Conservation (phyloP, 2,329 filamentous ascomycete genomes). For the Cordyceps pruinosa region DNA sequence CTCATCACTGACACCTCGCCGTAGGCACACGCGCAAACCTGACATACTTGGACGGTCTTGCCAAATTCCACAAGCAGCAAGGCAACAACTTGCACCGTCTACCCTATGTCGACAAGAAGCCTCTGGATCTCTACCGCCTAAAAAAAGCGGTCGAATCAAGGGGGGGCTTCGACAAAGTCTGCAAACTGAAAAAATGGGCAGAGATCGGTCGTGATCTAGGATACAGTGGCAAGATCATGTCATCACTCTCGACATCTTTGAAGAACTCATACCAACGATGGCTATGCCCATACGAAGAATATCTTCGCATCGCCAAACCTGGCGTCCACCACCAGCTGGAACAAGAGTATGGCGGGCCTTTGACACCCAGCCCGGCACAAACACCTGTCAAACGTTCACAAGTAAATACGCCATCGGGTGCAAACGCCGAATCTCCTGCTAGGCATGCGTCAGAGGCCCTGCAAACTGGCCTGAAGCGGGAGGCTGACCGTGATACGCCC, state of each 20-base stretch:
- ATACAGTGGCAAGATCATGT: slow-evolving; percentile 99
- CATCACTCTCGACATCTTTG: slow-evolving; percentile 89
- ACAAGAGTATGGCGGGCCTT: slow-evolving; percentile 83
- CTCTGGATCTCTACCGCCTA: slow-evolving; percentile 86
- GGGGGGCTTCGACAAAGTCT: slow-evolving; percentile 92
- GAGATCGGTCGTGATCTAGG: slow-evolving; percentile 94
- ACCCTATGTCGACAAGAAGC: slow-evolving; percentile 95
- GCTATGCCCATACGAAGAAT: slow-evolving; percentile 95
- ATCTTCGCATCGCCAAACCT: slow-evolving; percentile 81
- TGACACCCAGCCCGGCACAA: slow-evolving; percentile 66
- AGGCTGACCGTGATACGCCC: slow-evolving; percentile 40
- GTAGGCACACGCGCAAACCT: slow-evolving; percentile 88
- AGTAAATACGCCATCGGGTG: slow-evolving; percentile 51
- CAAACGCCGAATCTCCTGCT: slow-evolving; percentile 61
- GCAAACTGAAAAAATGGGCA: slow-evolving; percentile 97
- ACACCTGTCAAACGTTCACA: slow-evolving; percentile 63
- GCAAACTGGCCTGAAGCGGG: slow-evolving; percentile 40
- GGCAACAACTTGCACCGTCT: slow-evolving; percentile 90
- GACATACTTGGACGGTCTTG: slow-evolving; percentile 89
- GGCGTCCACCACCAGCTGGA: slow-evolving; percentile 95
- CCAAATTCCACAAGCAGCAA: slow-evolving; percentile 95
- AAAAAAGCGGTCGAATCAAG: slow-evolving; percentile 95
- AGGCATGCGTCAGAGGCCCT: slow-evolving; percentile 47
- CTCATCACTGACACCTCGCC: slow-evolving; percentile 10
- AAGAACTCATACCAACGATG: slow-evolving; percentile 98